These are phyloP conservation scores for Agaricales sp. DNA, from an alignment of 1,284 basidiomycete genomes.

Conservation along the genomic window DNA sequence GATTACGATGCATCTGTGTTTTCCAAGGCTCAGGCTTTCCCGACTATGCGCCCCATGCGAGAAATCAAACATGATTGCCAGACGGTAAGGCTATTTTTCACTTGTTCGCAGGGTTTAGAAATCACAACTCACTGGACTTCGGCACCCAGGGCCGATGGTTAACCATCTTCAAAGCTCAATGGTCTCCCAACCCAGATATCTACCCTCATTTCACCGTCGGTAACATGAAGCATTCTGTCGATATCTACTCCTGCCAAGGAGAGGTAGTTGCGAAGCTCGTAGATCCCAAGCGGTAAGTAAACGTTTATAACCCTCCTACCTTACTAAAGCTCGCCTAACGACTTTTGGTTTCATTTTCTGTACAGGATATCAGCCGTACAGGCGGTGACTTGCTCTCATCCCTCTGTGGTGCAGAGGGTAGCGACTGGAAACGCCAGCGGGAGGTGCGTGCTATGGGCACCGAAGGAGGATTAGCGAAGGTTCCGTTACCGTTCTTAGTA, in stretches of 20 bases:
- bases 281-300: slow-evolving; percentile 42
- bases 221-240: slow-evolving; percentile 66
- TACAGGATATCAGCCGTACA: slow-evolving; percentile 66
- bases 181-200: slow-evolving; percentile 63
- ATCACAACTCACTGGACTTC: slow-evolving; percentile 1
- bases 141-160: slow-evolving; percentile 69
- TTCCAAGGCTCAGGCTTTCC: slow-evolving; percentile 38
- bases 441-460: slow-evolving; percentile 71
- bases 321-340: not conserved
- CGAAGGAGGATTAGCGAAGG: too few relatives aligned
- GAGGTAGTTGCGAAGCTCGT: slow-evolving; percentile 51
- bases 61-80: slow-evolving; percentile 65
- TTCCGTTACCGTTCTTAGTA: too few relatives aligned
- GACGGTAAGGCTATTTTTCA: slow-evolving; percentile 46
- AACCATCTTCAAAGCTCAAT: slow-evolving; percentile 63
- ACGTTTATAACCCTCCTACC: not conserved
- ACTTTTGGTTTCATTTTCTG: not conserved
- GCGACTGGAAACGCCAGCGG: slow-evolving; percentile 71
- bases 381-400: slow-evolving; percentile 81
- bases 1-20: slow-evolving; percentile 39
- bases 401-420: slow-evolving; percentile 56
- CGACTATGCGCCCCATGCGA: slow-evolving; percentile 49
- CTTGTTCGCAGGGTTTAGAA: not conserved
- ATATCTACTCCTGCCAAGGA: slow-evolving; percentile 65
- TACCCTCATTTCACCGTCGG: slow-evolving; percentile 74